Evolutionary conservation across 192 early-diverging fungal genomes (phyloP), one percentile per base, ranked within the genome.

Genomic region (Endogone sp.): DNA sequence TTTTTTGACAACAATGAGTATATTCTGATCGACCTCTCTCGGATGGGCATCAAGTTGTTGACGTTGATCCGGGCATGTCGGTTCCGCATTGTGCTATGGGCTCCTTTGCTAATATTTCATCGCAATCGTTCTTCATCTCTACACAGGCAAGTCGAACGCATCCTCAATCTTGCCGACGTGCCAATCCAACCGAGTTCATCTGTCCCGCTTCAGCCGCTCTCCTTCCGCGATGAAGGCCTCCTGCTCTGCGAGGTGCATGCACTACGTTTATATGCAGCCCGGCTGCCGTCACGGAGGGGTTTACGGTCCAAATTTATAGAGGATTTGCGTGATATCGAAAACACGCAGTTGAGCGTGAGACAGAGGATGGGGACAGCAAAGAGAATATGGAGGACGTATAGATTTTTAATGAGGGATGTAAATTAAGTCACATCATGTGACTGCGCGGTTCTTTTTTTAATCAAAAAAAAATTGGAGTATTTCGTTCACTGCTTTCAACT

Each of bases 261-360:
- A n/a, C 67, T 92, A 63, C 79, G 85, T 27, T 65, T 71, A 13
- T 82, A 79, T 65, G 84, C 82, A 9, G 60, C 62, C 3, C 64
- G 63, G 22, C 54, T 90, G 32, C 84, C 89, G 11, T 60, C 73
- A 6, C 37, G 70, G 32, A 81, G 76, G 30, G 84, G 76, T 37
- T 70, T 85, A 20, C 83, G 88, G 20, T 71, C 82, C 8, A 76
- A 82, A 59, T 93, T 94, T 64, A 65, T 93, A 29, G 87, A 94
- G 71, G 94, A 96, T 76, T 67, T 96, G 30, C 79, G 87, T 10
- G 93, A 93, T 6, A 49, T 49, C 37, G 37, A 49, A 16, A 1
- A 49, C 16, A 49, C 37, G 9, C 37, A 49, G 16, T 49, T 49
- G 37, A 49, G 37, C 37, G 37, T 49, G 37, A 49, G 37, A 49